A percentile compares a stretch with the other conserved stretches of the same genome.
Conservation (phyloP, 805 yeast species). For the Cyberlindnera mississippiensis region DNA sequence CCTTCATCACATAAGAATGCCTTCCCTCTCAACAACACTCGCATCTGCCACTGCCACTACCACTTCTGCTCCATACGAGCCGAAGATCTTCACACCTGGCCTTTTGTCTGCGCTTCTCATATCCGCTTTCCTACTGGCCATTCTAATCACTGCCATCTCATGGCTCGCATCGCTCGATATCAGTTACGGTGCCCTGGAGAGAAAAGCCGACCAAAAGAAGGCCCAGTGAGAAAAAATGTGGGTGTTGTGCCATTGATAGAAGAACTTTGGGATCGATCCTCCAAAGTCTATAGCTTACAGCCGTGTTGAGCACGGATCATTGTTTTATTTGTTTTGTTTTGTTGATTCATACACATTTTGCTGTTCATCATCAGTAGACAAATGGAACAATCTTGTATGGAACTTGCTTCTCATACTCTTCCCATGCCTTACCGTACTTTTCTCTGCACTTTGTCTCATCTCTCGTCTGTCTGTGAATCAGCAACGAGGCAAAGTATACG, state of each 20-base stretch:
- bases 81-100: constrained; percentile 72
- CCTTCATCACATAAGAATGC: no score
- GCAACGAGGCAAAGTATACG: constrained; percentile 72
- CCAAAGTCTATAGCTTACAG: no score
- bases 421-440: constrained; percentile 88
- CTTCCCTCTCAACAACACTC: background rate
- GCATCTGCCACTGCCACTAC: constrained; percentile 25
- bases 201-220: constrained; percentile 47
- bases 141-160: constrained; percentile 58
- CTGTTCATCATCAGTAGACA: constrained; percentile 46
- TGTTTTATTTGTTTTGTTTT: no score
- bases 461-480: constrained; percentile 84
- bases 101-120: constrained; percentile 73
- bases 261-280: no score
- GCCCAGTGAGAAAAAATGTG: constrained; percentile 10
- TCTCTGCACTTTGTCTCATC: constrained; percentile 88
- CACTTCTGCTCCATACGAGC: constrained; percentile 26
- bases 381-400: constrained; percentile 91
- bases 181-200: constrained; percentile 79
- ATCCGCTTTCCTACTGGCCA: constrained; percentile 50
- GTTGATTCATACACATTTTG: background rate
- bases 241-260: no score
- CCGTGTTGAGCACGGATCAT: no score
- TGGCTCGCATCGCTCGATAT: constrained; percentile 74
- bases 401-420: constrained; percentile 70